Base-by-base conservation (phyloP, 1,139 yeast species). In the Zygosaccharomyces sapae region DNA sequence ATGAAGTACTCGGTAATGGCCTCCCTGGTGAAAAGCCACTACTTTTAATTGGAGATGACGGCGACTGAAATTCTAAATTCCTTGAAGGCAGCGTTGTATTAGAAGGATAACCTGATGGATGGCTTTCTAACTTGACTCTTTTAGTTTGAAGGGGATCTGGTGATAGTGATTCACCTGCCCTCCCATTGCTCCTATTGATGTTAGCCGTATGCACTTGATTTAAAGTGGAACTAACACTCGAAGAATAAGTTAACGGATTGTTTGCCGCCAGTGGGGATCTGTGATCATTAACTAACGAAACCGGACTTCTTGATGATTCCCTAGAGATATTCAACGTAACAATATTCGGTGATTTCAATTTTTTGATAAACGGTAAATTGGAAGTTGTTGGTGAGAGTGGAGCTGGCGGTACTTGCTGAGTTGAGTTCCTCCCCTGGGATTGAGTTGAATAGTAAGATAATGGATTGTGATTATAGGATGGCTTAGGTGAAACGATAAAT, bases 291-390 rank as follows among this genome's bases (percentile, higher is more conserved):
- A 50, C 55, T n/a, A 58, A 50, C 1, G 60, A 56, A 5, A 62
- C 57, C 2, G 68, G 68, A 43, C 66, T 61, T 45, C 61, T 54
- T 7, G 68, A 64, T 5, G 64, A 56, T 44, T 65, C 68, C 41
- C 68, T 56, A 2, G 68, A 65, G 24, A 65, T 63, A 43, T 65
- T 65, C 43, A 65, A 50, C 25, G 67, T 65, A 5, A 65, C 68
- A 47, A 64, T 65, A 45, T 65, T 63, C 3, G 68, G 66, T 6
- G 67, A 63, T 42, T 62, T 63, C 12, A 64, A 52, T 38, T 67
- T 55, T 45, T 61, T 63, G 41, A 65, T 57, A 38, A 61, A 60
- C 5, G 67, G 64, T 39, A 60, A 42, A 30, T 55, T 57, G 12
- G 54, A 49, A n/a, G 54, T 51, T n/a, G 48, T 54, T 10, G 55